Evolutionary conservation across 768 basidiomycete species (phyloP).

Genomic region (Phylloporus rhodoxanthus): DNA sequence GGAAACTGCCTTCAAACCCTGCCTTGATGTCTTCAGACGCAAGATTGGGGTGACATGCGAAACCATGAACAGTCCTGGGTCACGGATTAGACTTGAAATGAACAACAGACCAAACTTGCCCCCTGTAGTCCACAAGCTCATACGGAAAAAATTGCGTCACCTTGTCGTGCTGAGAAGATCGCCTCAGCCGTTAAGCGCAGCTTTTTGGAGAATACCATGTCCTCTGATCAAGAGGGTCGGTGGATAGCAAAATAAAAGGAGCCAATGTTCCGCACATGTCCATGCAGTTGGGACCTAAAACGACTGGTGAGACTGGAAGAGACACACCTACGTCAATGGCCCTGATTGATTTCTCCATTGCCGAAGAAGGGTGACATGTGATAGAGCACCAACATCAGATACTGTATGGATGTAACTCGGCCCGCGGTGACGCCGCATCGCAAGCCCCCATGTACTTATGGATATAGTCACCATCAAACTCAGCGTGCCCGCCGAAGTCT

Average conservation of each 20-base stretch:
- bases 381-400: too few species aligned
- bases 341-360: slow-evolving; percentile 30
- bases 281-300: slow-evolving; percentile 27
- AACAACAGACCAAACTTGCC: slow-evolving; percentile 16
- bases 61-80: slow-evolving; percentile 43
- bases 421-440: too few species aligned
- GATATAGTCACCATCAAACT: neutral
- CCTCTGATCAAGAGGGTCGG: slow-evolving; percentile 25
- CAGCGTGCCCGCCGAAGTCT: neutral
- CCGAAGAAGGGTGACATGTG: slow-evolving; percentile 37
- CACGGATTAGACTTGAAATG: slow-evolving; percentile 1
- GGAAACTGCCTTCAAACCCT: slow-evolving; percentile 40
- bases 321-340: slow-evolving; percentile 24
- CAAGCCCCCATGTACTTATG: too few species aligned
- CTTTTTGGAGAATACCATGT: slow-evolving; percentile 22
- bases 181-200: slow-evolving; percentile 27
- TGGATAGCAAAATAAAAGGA: neutral
- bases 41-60: slow-evolving; percentile 43
- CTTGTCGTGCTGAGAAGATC: slow-evolving; percentile 27
- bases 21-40: slow-evolving; percentile 37
- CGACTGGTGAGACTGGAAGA: neutral
- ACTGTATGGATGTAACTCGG: too few species aligned
- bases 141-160: slow-evolving; percentile 27
- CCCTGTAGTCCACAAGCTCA: slow-evolving; percentile 34
- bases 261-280: slow-evolving; percentile 35